phyloP scores from a whole-genome alignment of 2,329 filamentous ascomycete genomes.

The Cladophialophora immunda region DNA sequence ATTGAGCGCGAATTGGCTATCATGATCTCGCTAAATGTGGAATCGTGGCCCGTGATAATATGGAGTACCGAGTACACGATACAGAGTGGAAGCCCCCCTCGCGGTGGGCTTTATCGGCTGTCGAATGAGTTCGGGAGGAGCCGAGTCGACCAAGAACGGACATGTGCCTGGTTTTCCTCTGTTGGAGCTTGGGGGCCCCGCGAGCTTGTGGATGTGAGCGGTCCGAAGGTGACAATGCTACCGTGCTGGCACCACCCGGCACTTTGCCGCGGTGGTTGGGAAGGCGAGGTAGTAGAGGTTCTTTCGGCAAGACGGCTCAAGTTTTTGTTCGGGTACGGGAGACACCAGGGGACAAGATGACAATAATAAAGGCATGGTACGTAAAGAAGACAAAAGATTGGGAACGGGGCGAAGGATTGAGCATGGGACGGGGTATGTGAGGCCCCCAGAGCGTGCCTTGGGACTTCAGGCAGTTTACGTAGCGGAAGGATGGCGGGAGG shows the following conservation, averaged over 20 bases:
- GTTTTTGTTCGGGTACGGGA: neutral
- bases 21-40: conserved; percentile 11
- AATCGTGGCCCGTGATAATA: neutral
- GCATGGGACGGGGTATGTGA: too few relatives aligned
- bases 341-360: neutral
- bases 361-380: neutral
- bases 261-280: neutral
- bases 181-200: too few relatives aligned
- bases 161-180: neutral
- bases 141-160: neutral
- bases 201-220: too few relatives aligned
- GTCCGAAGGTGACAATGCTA: neutral
- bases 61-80: neutral
- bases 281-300: neutral
- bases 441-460: too few relatives aligned
- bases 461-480: too few relatives aligned
- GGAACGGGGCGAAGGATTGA: neutral
- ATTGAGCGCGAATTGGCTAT: neutral
- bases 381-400: neutral
- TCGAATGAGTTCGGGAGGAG: neutral
- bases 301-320: neutral
- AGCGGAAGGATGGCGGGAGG: too few relatives aligned
- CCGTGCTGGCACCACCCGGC: neutral
- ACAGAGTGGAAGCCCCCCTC: neutral
- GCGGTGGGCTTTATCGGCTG: neutral